Evolutionary conservation across 2,329 filamentous ascomycete species (phyloP).

Genomic region (Botrytis porri): DNA sequence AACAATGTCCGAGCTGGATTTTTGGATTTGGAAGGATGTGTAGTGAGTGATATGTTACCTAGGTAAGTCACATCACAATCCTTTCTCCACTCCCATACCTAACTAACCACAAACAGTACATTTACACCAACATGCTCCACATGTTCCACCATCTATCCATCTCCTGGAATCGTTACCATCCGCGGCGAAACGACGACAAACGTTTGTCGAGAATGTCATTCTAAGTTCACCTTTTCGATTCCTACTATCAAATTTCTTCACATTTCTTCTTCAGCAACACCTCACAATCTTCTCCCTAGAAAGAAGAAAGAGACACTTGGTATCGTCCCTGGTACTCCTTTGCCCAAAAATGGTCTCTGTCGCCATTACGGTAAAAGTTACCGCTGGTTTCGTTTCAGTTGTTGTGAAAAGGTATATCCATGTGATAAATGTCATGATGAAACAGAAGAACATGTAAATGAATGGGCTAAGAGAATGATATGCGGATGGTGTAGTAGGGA

Average conservation of each 20-base stretch:
- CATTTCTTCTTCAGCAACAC: conserved; percentile 52
- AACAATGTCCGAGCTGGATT: conserved; percentile 75
- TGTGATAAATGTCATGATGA: conserved; percentile 74
- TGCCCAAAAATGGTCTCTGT: conserved; percentile 54
- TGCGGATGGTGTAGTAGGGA: conserved; percentile 78
- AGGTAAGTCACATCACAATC: conserved; percentile 44
- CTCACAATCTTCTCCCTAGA: conserved; percentile 41
- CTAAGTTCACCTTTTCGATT: conserved; percentile 75
- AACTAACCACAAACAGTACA: conserved; percentile 48
- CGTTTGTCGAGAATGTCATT: conserved; percentile 76
- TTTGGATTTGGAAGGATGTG: conserved; percentile 72
- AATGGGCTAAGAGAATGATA: conserved; percentile 82
- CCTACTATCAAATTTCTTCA: conserved; percentile 75
- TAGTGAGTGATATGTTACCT: conserved; percentile 71
- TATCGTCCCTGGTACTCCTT: conserved; percentile 54
- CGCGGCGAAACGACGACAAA: conserved; percentile 71
- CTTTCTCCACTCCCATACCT: background rate
- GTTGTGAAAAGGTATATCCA: conserved; percentile 56
- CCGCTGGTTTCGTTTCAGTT: conserved; percentile 65
- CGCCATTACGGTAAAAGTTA: conserved; percentile 57
- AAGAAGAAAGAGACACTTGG: conserved; percentile 54
- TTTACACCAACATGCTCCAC: conserved; percentile 75
- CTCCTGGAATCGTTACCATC: conserved; percentile 66
- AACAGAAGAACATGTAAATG: conserved; percentile 67
- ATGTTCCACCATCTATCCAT: conserved; percentile 66